Conservation (phyloP, 2,329 filamentous ascomycete species). For the Colletotrichum liaoningense region DNA sequence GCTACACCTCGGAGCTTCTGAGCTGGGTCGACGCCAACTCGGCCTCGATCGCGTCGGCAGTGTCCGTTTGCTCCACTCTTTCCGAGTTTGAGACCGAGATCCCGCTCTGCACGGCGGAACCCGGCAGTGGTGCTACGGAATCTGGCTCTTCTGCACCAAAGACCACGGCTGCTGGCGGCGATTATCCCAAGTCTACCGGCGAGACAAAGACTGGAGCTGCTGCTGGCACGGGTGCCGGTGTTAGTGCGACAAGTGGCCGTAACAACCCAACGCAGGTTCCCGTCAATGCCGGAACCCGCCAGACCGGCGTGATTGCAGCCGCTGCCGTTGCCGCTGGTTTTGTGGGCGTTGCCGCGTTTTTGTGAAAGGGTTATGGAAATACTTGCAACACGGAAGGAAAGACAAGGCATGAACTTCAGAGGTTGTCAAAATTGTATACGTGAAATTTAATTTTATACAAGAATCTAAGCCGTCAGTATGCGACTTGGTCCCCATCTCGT, state of each 20-base stretch:
- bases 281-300: conserved; percentile 37
- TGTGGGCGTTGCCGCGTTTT: conserved; percentile 40
- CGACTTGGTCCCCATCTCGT: neutral
- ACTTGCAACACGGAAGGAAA: too few species aligned
- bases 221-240: neutral
- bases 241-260: conserved; percentile 2
- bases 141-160: neutral
- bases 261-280: neutral
- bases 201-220: neutral
- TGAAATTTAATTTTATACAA: conserved; percentile 9
- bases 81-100: conserved; percentile 28
- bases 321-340: conserved; percentile 41
- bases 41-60: conserved; percentile 36
- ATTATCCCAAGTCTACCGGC: neutral
- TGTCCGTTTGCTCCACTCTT: conserved; percentile 42
- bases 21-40: conserved; percentile 41
- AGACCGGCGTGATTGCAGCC: conserved; percentile 40
- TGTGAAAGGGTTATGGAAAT: conserved; percentile 31
- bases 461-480: neutral
- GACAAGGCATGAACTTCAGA: neutral
- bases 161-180: neutral
- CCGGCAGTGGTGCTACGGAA: neutral
- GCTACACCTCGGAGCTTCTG: conserved; percentile 38
- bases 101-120: conserved; percentile 11
- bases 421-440: conserved; percentile 4